Percentiles rank a stretch among this genome's conserved stretches.
Evolutionary conservation across 2,329 filamentous ascomycete species (phyloP).

Genomic region (Diaporthe sp.): DNA sequence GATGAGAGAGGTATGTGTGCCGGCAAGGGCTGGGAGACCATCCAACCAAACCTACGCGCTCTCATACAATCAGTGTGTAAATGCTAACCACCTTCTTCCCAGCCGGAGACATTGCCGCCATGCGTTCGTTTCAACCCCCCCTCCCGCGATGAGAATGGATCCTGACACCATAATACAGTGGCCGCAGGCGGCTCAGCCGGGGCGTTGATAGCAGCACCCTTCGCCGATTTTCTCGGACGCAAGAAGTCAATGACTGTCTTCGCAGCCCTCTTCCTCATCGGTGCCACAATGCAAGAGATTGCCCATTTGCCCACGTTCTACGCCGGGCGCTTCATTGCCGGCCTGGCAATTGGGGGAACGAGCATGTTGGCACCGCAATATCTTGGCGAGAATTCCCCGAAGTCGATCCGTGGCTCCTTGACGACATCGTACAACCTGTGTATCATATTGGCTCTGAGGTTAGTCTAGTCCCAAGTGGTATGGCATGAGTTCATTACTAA

Average conservation of each 20-base stretch:
- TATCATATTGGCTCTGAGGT: constrained; percentile 52
- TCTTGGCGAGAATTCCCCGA: constrained; percentile 57
- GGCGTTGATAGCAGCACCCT: constrained; percentile 53
- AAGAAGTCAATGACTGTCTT: constrained; percentile 48
- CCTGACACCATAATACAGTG: constrained; percentile 40
- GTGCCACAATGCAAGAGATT: constrained; percentile 53
- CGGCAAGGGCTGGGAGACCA: constrained; percentile 28
- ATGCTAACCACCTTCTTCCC: constrained; percentile 14
- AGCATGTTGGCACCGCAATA: constrained; percentile 58
- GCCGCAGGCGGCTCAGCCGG: constrained; percentile 51
- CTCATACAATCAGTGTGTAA: no score
- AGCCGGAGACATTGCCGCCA: constrained; percentile 51
- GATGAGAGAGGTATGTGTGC: constrained; percentile 45
- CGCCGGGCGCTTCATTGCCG: constrained; percentile 54
- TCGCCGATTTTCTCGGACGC: constrained; percentile 33
- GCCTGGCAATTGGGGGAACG: constrained; percentile 52
- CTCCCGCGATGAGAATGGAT: neutral
- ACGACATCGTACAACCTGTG: constrained; percentile 58
- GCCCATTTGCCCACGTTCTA: constrained; percentile 53
- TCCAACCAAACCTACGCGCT: neutral
- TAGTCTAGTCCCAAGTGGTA: neutral
- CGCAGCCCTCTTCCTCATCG: constrained; percentile 51
- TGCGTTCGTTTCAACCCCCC: constrained; percentile 46
- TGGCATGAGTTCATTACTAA: constrained; percentile 36
- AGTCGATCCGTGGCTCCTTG: constrained; percentile 56